A percentile compares a stretch with the other conserved stretches of the same genome.
phyloP scores from a whole-genome alignment of 495 filamentous ascomycete genomes.

The Extremus antarcticus region DNA sequence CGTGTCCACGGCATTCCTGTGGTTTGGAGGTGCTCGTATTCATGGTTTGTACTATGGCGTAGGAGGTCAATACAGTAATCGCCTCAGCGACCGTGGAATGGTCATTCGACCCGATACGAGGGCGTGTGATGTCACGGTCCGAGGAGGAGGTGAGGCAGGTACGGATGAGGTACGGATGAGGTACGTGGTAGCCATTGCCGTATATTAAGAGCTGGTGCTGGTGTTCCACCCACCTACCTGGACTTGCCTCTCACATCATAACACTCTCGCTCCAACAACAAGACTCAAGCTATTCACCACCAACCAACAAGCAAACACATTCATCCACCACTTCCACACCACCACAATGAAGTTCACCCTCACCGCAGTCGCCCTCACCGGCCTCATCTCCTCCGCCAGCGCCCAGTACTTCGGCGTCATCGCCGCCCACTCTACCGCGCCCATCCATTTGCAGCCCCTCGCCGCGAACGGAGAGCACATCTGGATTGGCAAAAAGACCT shows the following conservation, averaged over 20 bases:
- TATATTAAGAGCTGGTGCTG: background rate
- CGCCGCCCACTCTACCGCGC: conserved; percentile 13
- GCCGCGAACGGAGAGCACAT: conserved; percentile 5
- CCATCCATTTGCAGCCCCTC: conserved; percentile 13
- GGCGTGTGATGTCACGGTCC: background rate
- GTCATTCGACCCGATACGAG: too few relatives aligned
- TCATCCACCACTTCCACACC: background rate
- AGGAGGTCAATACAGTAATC: too few relatives aligned
- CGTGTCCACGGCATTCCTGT: too few relatives aligned
- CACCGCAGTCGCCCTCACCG: background rate
- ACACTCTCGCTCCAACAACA: background rate
- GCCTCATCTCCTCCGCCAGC: conserved; percentile 7
- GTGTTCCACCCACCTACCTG: background rate
- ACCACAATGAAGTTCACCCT: conserved; percentile 14
- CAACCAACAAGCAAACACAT: background rate
- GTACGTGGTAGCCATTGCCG: background rate
- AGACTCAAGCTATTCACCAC: background rate
- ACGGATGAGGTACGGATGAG: background rate
- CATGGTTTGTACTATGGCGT: background rate
- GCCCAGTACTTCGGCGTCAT: conserved; percentile 13
- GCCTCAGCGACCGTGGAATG: too few relatives aligned
- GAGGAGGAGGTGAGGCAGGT: background rate
- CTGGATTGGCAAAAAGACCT: conserved; percentile 9
- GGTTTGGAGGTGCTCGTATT: too few relatives aligned
- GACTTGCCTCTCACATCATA: background rate